These are phyloP conservation scores for Gelatoporia subvermispora DNA, from an alignment of 768 basidiomycete genomes.

Conservation along the genomic window DNA sequence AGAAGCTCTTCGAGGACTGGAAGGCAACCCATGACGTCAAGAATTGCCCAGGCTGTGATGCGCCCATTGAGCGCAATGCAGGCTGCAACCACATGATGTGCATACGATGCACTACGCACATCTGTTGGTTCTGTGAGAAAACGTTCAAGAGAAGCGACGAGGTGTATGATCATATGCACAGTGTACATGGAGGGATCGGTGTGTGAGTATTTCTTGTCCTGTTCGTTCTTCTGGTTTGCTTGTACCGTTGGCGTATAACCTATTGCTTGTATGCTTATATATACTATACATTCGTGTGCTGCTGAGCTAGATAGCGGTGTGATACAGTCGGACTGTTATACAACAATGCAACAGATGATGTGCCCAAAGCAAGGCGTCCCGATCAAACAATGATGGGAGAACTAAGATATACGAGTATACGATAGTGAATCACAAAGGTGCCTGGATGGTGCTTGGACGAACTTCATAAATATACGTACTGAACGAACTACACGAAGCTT, in stretches of 20 bases:
- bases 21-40: constrained; percentile 59
- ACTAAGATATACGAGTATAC: neutral
- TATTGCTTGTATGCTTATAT: constrained; percentile 2
- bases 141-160: constrained; percentile 65
- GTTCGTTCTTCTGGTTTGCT: neutral
- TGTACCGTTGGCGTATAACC: neutral
- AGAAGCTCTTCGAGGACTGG: constrained; percentile 62
- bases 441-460: neutral
- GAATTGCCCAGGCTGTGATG: constrained; percentile 67
- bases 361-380: too few relatives aligned
- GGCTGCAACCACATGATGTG: constrained; percentile 88
- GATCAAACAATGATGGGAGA: too few relatives aligned
- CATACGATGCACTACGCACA: constrained; percentile 66
- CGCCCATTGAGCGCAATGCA: constrained; percentile 64
- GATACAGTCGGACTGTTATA: too few relatives aligned
- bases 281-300: too few relatives aligned
- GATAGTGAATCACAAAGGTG: neutral
- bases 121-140: constrained; percentile 74
- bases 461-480: constrained; percentile 9
- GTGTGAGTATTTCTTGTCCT: constrained; percentile 6
- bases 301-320: too few relatives aligned
- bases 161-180: constrained; percentile 78
- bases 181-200: constrained; percentile 62
- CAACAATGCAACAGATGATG: too few relatives aligned
- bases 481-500: constrained; percentile 9